A percentile compares a stretch with the other conserved stretches of the same genome.
Conservation (phyloP, 139 green algal genomes). For the Chlorokybus atmophyticus region DNA sequence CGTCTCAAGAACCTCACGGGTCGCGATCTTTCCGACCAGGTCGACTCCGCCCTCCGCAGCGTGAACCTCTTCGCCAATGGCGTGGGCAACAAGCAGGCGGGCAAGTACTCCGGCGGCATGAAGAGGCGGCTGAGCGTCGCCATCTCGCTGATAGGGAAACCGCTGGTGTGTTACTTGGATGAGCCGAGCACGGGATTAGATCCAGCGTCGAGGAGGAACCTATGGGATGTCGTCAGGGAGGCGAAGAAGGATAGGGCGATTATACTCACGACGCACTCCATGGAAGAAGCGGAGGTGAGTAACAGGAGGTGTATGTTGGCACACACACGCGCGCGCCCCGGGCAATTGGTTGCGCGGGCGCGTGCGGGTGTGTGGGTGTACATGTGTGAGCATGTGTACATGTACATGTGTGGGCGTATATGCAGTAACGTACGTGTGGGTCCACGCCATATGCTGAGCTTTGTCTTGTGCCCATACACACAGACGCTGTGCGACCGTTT, state of each 20-base stretch:
- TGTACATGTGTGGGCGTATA: too few relatives aligned
- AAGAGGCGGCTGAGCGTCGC: slow-evolving; percentile 43
- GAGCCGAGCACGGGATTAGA: slow-evolving; percentile 80
- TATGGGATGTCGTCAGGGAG: slow-evolving; percentile 41
- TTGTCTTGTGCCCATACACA: too few relatives aligned
- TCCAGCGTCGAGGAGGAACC: slow-evolving; percentile 52
- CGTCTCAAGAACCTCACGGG: slow-evolving; percentile 61
- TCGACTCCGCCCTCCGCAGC: slow-evolving; percentile 20
- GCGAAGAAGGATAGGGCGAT: slow-evolving; percentile 54
- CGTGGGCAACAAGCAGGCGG: slow-evolving; percentile 16
- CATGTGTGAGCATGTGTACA: too few relatives aligned
- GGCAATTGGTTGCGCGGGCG: too few relatives aligned
- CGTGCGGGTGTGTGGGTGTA: too few relatives aligned
- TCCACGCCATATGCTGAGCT: too few relatives aligned
- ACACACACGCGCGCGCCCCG: too few relatives aligned
- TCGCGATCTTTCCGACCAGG: slow-evolving; percentile 3
- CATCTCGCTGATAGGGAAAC: slow-evolving; percentile 77
- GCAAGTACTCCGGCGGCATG: slow-evolving; percentile 38
- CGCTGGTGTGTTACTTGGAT: slow-evolving; percentile 71
- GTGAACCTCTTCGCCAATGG: slow-evolving; percentile 17
- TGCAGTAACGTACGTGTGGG: too few relatives aligned
- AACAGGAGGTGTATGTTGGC: too few relatives aligned
- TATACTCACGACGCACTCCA: slow-evolving; percentile 69
- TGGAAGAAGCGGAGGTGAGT: slow-evolving; percentile 37
- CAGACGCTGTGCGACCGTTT: slow-evolving; percentile 63